These are phyloP conservation scores for Dimargaris xerosporica DNA, from an alignment of 192 early-diverging fungal genomes.

Conservation along the genomic window DNA sequence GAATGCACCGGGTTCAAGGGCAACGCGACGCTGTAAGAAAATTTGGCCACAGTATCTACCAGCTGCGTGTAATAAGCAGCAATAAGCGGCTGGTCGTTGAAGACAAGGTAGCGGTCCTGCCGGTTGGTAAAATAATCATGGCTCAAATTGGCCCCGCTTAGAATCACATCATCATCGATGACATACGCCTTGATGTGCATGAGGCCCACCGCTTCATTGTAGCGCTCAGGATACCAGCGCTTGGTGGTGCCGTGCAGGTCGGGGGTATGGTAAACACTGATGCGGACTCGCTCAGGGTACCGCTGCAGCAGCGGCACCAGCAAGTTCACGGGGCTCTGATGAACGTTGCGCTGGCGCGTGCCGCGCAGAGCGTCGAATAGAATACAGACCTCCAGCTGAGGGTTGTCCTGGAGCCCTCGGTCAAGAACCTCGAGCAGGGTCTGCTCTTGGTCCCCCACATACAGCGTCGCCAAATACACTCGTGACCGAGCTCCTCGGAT, in stretches of 20 bases:
- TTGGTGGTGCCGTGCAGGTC: conserved; percentile 54
- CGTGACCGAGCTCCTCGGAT: conserved; percentile 52
- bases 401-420: conserved; percentile 33
- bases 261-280: conserved; percentile 83
- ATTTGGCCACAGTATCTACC: conserved; percentile 36
- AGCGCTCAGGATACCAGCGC: conserved; percentile 58
- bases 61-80: conserved; percentile 58
- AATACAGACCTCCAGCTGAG: conserved; percentile 43
- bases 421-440: conserved; percentile 52
- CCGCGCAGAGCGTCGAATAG: conserved; percentile 84
- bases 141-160: conserved; percentile 76
- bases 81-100: conserved; percentile 35
- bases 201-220: conserved; percentile 86
- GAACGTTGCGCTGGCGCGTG: conserved; percentile 34
- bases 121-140: conserved; percentile 89
- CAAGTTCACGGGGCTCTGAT: conserved; percentile 48
- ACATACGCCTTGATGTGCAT: conserved; percentile 90
- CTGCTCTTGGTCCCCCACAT: conserved; percentile 67
- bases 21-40: conserved; percentile 37
- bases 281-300: conserved; percentile 43
- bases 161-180: conserved; percentile 61
- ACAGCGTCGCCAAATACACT: conserved; percentile 77
- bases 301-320: conserved; percentile 43
- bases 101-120: conserved; percentile 85
- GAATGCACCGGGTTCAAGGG: not conserved